A percentile compares a stretch with the other conserved stretches of the same genome.
Evolutionary conservation across 306 rosid genomes (phyloP).

Genomic region (Betula pendula): DNA sequence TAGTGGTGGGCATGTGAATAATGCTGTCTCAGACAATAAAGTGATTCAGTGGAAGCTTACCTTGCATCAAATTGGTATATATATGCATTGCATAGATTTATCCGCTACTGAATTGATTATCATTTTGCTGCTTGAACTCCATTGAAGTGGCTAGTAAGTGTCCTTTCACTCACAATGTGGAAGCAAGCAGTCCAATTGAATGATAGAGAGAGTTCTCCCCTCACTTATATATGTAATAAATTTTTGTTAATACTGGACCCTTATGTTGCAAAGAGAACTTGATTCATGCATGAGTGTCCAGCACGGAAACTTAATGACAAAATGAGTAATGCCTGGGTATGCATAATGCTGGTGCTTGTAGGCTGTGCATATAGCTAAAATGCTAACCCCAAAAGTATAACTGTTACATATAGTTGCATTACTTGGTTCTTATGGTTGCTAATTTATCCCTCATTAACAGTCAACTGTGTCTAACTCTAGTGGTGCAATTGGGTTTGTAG

Average conservation of each 20-base stretch:
- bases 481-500: conserved; percentile 51
- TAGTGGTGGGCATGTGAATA: conserved; percentile 19
- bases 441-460: background rate
- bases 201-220: background rate
- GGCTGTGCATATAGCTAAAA: conserved; percentile 1
- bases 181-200: conserved; percentile 17
- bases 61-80: conserved; percentile 86
- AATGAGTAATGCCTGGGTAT: conserved; percentile 14
- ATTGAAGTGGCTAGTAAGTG: conserved; percentile 21
- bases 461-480: conserved; percentile 27
- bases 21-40: conserved; percentile 53
- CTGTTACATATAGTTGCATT: conserved; percentile 3
- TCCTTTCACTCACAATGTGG: background rate
- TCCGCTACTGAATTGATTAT: conserved; percentile 4
- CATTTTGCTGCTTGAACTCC: conserved; percentile 13
- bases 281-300: conserved; percentile 11
- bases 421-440: conserved; percentile 8
- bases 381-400: conserved; percentile 3
- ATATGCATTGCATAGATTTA: conserved; percentile 16
- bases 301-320: conserved; percentile 3
- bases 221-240: background rate
- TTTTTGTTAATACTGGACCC: background rate
- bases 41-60: conserved; percentile 73
- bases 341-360: conserved; percentile 12
- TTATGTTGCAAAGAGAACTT: conserved; percentile 11